Base-by-base conservation (phyloP, 306 rosid genomes). In the Rosa rugosa region DNA sequence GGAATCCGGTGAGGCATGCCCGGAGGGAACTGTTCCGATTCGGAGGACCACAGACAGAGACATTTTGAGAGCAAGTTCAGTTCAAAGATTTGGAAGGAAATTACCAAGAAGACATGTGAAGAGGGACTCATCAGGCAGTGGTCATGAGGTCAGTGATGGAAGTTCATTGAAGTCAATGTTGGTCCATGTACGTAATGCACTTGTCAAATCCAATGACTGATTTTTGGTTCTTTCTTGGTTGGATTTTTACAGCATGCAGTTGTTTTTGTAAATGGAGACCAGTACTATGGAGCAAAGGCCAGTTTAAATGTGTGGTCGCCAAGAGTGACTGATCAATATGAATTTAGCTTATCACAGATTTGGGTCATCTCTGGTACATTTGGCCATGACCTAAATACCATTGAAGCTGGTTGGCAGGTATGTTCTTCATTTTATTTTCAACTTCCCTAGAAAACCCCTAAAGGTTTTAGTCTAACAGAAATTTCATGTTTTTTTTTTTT, bases 371-470 rank as follows among this genome's bases (percentile, higher is more conserved):
- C 98, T 75, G 99, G 99, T 54, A 89, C 98, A 2, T 96, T 96
- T 83, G 97, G 93, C 11, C 59, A 93, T 81, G 98, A 96, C 82
- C 84, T 96, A 0, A 96, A 96, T 71, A 96, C 99, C 85, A 88
- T 96, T 49, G 99, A 96, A 90, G 99, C 99, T 80, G 99, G 99
- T 75, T 96, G 99, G 99, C 99, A 96, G 98, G 99, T 79, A 85
- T 79, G 93, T 86, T 60, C 60, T 2, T 71, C 53, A 65, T 23
- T 47, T 18, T 4, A 14, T 8, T 8, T 50, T 36, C 23, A 64
- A n/a, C 68, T 64, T 20, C 20, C 72, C 11, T n/a, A 6, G 69
- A 8, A 34, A 16, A 16, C 5, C 45, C 23, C 46, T 65, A 7
- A 36, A 36, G 22, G 11, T 8, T 27, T 75, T 27, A 11, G 41